These are phyloP conservation scores for Huntiella moniliformis DNA, from an alignment of 2,329 filamentous ascomycete genomes.

Conservation along the genomic window DNA sequence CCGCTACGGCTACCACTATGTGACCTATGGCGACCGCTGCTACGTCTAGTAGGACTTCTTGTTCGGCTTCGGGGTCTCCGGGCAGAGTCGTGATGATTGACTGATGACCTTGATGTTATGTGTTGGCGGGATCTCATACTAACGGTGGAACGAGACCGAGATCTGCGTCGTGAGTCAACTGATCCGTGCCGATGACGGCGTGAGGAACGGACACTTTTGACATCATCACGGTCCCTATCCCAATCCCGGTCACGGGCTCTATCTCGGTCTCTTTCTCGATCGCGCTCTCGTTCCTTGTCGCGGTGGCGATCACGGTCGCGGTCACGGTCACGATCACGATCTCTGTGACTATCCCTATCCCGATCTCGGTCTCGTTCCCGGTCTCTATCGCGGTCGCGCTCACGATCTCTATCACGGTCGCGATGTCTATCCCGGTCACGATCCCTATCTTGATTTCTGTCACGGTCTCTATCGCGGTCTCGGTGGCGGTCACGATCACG, in stretches of 20 bases:
- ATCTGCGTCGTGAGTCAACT: constrained; percentile 1
- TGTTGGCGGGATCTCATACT: neutral
- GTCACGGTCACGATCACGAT: constrained; percentile 3
- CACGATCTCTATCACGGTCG: neutral
- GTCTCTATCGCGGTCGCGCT: constrained; percentile 2
- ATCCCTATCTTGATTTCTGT: constrained; percentile 1
- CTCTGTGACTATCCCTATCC: constrained; percentile 4
- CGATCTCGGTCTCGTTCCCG: neutral
- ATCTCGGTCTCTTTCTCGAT: constrained; percentile 2
- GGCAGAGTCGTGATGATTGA: neutral
- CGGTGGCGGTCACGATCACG: neutral
- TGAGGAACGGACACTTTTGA: neutral
- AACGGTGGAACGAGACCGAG: constrained; percentile 4
- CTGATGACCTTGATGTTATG: neutral
- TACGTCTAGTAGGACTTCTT: constrained; percentile 1
- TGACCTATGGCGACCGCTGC: constrained; percentile 1
- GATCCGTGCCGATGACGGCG: constrained; percentile 4
- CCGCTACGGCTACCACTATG: neutral
- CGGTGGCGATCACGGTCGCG: constrained; percentile 5
- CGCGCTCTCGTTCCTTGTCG: neutral
- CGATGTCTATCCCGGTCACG: constrained; percentile 3
- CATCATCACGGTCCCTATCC: neutral
- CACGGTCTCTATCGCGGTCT: constrained; percentile 6
- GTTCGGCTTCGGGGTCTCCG: constrained; percentile 4
- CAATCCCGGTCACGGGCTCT: neutral